These are phyloP conservation scores for Neurospora sublineolata DNA, from an alignment of 495 filamentous ascomycete genomes.

Conservation along the genomic window DNA sequence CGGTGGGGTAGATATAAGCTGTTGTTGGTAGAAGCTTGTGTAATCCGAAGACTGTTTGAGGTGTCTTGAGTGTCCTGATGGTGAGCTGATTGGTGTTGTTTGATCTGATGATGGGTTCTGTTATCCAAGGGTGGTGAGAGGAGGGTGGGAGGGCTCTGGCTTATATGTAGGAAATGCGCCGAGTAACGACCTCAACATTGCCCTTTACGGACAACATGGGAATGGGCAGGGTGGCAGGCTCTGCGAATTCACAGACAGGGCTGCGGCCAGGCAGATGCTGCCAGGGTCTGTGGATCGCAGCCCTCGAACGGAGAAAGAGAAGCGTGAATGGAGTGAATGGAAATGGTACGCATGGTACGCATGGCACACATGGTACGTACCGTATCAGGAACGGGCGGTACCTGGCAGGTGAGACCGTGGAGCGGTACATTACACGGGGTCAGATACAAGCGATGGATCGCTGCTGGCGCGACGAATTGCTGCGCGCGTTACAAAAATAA, in stretches of 20 bases:
- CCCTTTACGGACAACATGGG: conserved; percentile 12
- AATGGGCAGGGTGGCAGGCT: conserved; percentile 14
- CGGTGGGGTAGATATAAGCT: background rate
- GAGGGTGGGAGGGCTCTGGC: conserved; percentile 23
- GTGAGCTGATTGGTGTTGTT: conserved; percentile 13
- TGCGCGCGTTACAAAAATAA: conserved; percentile 4
- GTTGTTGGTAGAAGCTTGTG: background rate
- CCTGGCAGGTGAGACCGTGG: conserved; percentile 7
- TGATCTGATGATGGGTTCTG: conserved; percentile 23
- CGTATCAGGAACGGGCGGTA: conserved; percentile 8
- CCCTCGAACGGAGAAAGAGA: background rate
- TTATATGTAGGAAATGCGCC: conserved; percentile 26
- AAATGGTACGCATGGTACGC: background rate
- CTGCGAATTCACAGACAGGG: conserved; percentile 19
- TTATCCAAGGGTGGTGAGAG: conserved; percentile 3
- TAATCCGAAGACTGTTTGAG: conserved; percentile 1
- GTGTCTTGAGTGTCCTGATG: conserved; percentile 8
- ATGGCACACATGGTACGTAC: background rate
- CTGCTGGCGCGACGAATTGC: conserved; percentile 1
- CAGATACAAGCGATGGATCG: conserved; percentile 8
- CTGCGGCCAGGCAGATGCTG: conserved; percentile 11
- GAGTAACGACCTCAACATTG: conserved; percentile 24
- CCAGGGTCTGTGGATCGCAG: conserved; percentile 15
- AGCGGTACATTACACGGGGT: conserved; percentile 10
- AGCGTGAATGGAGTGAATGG: background rate